Conservation (phyloP, 2,329 filamentous ascomycete species). For the Cordyceps tenuipes region DNA sequence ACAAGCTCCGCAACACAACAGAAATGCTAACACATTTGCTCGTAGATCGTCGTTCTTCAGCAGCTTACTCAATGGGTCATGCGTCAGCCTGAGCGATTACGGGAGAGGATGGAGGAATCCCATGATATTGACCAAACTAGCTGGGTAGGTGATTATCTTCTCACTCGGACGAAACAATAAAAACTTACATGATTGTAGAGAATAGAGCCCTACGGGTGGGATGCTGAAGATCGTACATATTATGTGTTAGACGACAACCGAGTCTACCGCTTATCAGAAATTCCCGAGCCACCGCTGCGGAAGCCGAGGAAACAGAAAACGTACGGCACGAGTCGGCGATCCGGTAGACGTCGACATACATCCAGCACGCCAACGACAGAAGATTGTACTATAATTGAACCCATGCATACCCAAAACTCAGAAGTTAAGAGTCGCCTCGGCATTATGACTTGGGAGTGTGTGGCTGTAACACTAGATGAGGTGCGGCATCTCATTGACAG, state of each 20-base stretch:
- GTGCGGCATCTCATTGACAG: constrained; percentile 62
- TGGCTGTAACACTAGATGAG: constrained; percentile 74
- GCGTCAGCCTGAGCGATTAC: constrained; percentile 75
- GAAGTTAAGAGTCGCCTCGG: constrained; percentile 57
- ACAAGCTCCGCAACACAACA: background rate
- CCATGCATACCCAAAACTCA: constrained; percentile 25
- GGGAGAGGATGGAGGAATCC: constrained; percentile 76
- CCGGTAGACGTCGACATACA: constrained; percentile 63
- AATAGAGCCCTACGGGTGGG: constrained; percentile 82
- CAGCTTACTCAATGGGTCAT: constrained; percentile 86
- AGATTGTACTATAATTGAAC: constrained; percentile 7
- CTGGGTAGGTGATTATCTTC: constrained; percentile 52
- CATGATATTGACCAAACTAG: constrained; percentile 71
- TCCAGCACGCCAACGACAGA: constrained; percentile 16
- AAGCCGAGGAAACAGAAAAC: constrained; percentile 55
- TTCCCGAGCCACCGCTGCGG: constrained; percentile 50
- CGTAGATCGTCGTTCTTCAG: constrained; percentile 66
- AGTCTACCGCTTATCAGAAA: constrained; percentile 79
- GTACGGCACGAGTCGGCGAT: constrained; percentile 44
- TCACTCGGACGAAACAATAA: no score
- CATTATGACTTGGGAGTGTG: constrained; percentile 80
- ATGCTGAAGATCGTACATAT: constrained; percentile 76
- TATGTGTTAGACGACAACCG: constrained; percentile 91
- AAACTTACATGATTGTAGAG: constrained; percentile 36
- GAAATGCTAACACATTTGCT: background rate